phyloP scores from a whole-genome alignment of 1,284 basidiomycete species.

The Leccinum subspadiceum region DNA sequence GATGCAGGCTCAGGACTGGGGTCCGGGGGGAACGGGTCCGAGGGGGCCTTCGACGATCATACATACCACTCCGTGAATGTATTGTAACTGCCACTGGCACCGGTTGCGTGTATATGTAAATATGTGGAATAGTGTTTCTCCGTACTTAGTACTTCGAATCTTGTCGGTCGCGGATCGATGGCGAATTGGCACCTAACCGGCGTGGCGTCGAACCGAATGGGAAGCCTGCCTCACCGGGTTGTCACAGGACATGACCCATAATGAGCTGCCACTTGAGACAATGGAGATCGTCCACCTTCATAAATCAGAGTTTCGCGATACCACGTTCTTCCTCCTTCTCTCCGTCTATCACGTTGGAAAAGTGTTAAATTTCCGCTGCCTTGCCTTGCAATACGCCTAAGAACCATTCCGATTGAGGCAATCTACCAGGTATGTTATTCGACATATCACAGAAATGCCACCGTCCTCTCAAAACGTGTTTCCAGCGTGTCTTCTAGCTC shows the following conservation, averaged over 20 bases:
- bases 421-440: slow-evolving; percentile 17
- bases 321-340: background rate
- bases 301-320: slow-evolving; percentile 12
- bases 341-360: slow-evolving; percentile 10
- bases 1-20: slow-evolving; percentile 31
- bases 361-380: slow-evolving; percentile 23
- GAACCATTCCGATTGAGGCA: slow-evolving; percentile 23
- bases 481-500: slow-evolving; percentile 23
- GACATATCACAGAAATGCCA: slow-evolving; percentile 22
- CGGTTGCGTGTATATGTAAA: slow-evolving; percentile 1
- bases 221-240: background rate
- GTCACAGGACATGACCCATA: background rate
- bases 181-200: background rate
- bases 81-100: slow-evolving; percentile 9
- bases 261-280: slow-evolving; percentile 2
- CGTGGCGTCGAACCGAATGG: background rate
- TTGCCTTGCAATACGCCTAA: slow-evolving; percentile 5
- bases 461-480: slow-evolving; percentile 28
- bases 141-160: background rate
- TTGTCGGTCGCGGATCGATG: background rate
- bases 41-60: slow-evolving; percentile 29
- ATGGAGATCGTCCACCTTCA: slow-evolving; percentile 14
- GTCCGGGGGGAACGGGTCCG: slow-evolving; percentile 21
- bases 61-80: slow-evolving; percentile 23
- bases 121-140: background rate